Evolutionary conservation across 1,284 basidiomycete species (phyloP), one percentile per base, ranked within the genome.

Genomic region (Puccinia horiana): DNA sequence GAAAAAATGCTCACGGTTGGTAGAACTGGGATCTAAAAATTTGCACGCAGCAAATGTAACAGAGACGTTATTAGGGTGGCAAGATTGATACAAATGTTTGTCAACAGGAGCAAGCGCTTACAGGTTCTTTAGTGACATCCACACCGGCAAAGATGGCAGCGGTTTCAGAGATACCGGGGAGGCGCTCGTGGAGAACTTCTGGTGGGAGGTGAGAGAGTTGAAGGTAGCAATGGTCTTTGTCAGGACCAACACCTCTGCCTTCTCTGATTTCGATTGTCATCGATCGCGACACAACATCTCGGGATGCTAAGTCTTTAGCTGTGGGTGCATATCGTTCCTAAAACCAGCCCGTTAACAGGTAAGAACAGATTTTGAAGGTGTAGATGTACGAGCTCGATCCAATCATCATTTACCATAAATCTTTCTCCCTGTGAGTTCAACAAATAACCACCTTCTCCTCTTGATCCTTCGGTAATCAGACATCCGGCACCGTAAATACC

Each of bases 201-300:
- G 97, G 91, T 82, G 97, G 97, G 63, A 99, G 89, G 90, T 99
- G 97, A 86, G 94, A 97, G 86, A 99, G 92, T 88, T 99, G 97
- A 84, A 99, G 90, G 89, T 93, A 97, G 87, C 98, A 90, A 89
- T 99, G 97, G 88, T 99, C 97, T 90, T 96, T 98, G 85, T 99
- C 96, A 75, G 96, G 94, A 83, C 97, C 97, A 85, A 99, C 96
- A 90, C 97, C 97, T 86, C 97, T 95, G 84, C 97, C 97, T 88
- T 99, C 97, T 84, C 97, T 94, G 87, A 99, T 95, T 88, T 99
- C 97, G 85, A 99, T 91, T 76, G 97, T 99, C 96, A 99, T 99
- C 83, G 94, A 96, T 86, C 97, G 94, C 82, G 97, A 99, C 74
- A 99, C 97, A 87, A 99, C 97, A 87, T 99, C 97, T 88, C 97